phyloP scores from a whole-genome alignment of 768 basidiomycete genomes.

The Auricularia sp. region DNA sequence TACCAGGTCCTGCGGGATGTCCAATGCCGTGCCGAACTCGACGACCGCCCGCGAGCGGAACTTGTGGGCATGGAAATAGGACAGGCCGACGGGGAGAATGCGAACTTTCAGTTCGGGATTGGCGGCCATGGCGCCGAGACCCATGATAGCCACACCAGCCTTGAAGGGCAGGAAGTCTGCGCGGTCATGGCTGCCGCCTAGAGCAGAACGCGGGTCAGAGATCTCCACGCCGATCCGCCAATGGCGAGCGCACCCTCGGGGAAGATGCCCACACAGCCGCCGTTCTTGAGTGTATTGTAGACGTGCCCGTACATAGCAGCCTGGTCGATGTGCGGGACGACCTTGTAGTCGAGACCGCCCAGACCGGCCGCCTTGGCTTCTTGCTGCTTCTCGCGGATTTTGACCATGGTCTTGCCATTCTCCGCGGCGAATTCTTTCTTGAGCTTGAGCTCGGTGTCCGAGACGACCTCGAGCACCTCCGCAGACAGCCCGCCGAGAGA shows the following conservation, averaged over 20 bases:
- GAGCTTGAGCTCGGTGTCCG: conserved; percentile 73
- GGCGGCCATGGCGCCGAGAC: conserved; percentile 92
- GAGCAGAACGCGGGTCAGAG: conserved; percentile 1
- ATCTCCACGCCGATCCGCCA: not conserved
- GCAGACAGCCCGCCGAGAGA: conserved; percentile 64
- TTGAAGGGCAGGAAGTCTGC: conserved; percentile 94
- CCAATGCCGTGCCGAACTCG: conserved; percentile 86
- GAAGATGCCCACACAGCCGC: conserved; percentile 92
- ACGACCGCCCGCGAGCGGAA: conserved; percentile 96
- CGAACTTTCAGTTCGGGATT: conserved; percentile 79
- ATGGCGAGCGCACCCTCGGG: conserved; percentile 65
- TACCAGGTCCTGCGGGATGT: conserved; percentile 83
- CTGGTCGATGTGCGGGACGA: conserved; percentile 84
- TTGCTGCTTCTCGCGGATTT: conserved; percentile 55
- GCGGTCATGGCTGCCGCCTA: conserved; percentile 96
- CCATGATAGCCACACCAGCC: conserved; percentile 97
- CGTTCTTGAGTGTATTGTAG: conserved; percentile 74
- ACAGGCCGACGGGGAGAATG: conserved; percentile 61
- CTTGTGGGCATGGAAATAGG: conserved; percentile 67
- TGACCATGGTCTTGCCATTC: conserved; percentile 59
- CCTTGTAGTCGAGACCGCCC: conserved; percentile 68
- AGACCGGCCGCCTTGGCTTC: conserved; percentile 48
- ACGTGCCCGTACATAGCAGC: conserved; percentile 91
- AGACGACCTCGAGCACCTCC: conserved; percentile 80
- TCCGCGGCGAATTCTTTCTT: conserved; percentile 85